Evolutionary conservation across 768 basidiomycete species (phyloP), one percentile per base, ranked within the genome.

Genomic region (Trametes villosa): DNA sequence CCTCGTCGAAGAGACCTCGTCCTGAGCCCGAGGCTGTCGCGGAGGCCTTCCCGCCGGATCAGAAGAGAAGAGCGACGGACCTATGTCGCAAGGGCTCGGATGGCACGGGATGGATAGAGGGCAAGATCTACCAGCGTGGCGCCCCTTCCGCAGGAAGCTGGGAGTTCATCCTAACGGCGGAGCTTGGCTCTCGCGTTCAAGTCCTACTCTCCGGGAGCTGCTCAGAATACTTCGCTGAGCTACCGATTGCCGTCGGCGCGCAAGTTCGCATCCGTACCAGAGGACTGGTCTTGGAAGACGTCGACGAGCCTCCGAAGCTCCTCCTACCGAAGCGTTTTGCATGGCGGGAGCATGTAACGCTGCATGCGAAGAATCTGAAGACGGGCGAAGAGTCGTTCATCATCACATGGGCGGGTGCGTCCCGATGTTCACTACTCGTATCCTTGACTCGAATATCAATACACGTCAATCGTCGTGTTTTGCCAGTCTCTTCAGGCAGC

Each of bases 201-300:
- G 74, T 81, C 40, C 67, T 72, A 48, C 68, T 84, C 20, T 65
- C 72, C 4, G 76, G 77, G 2, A 22, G 33, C 12, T 68, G 63
- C 38, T 45, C 70, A 26, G 59, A 72, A 1, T 70, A 74, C 60
- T 73, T 80, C 44, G 52, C 68, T 9, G 64, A 72, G 24, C 70
- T 87, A 9, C 53, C 73, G 33, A 75, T 85, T 58, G 71, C 75
- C 36, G 71, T 79, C 7, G 70, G 73, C 3, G 80, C 84, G 56
- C 71, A 72, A 40, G 65, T 87, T 26, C 69, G 70, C n/a, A 53
- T 87, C n/a, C 76, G 80, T 18, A 75, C 86, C 20, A 79, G 76
- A 58, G 83, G 83, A 2, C 74, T 74, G 26, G 60, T 57, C 27
- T 59, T 84, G 22, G 72, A 73, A n/a, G 56, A 57, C 2, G 9